Percentiles rank a stretch among this genome's conserved stretches.
Conservation (phyloP, 2,329 filamentous ascomycete genomes). For the Ophiosphaerella korrae region DNA sequence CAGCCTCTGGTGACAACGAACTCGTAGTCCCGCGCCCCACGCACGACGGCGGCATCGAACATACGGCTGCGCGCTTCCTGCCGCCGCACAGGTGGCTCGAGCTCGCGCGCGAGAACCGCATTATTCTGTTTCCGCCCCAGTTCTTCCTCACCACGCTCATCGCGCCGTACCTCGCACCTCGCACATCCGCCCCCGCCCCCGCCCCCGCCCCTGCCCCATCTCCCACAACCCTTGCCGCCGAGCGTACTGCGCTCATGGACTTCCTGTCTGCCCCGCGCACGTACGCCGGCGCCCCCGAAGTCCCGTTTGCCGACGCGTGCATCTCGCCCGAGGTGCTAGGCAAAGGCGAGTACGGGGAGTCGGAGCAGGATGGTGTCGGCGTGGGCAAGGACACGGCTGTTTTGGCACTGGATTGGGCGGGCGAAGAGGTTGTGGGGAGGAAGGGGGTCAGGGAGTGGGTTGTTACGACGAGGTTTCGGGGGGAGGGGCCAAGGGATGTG, state of each 20-base stretch:
- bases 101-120: slow-evolving; percentile 65
- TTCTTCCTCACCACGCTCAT: slow-evolving; percentile 72
- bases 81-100: slow-evolving; percentile 71
- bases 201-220: slow-evolving; percentile 31
- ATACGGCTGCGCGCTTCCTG: slow-evolving; percentile 79
- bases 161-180: slow-evolving; percentile 56
- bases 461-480: slow-evolving; percentile 61
- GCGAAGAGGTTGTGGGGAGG: slow-evolving; percentile 59
- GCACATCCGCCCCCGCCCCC: slow-evolving; percentile 28
- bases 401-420: slow-evolving; percentile 60
- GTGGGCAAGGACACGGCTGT: slow-evolving; percentile 57
- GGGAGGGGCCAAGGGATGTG: slow-evolving; percentile 62
- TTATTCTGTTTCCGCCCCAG: slow-evolving; percentile 91
- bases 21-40: slow-evolving; percentile 71
- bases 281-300: slow-evolving; percentile 36
- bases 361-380: slow-evolving; percentile 34
- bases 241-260: slow-evolving; percentile 41
- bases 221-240: slow-evolving; percentile 47
- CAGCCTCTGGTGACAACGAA: slow-evolving; percentile 47
- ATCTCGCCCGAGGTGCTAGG: slow-evolving; percentile 49
- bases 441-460: slow-evolving; percentile 61
- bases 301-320: slow-evolving; percentile 52
- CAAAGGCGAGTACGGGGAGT: slow-evolving; percentile 44
- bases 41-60: slow-evolving; percentile 70
- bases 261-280: slow-evolving; percentile 60